These are phyloP conservation scores for Ceratocystis harringtonii DNA, from an alignment of 2,329 filamentous ascomycete species.

Conservation along the genomic window DNA sequence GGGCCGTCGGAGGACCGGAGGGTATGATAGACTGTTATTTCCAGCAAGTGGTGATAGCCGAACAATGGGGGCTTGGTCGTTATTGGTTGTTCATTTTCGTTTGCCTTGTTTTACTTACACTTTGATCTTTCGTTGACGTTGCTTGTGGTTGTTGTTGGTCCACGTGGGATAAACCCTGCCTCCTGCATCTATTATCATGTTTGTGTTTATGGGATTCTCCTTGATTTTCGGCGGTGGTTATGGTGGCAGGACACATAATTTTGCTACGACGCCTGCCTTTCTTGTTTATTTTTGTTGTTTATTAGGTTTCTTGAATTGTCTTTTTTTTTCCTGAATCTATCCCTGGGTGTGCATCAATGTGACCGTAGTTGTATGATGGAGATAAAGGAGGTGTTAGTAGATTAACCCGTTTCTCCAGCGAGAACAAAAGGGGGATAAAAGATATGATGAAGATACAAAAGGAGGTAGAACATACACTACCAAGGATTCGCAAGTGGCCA, in stretches of 20 bases:
- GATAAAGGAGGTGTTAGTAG: background rate
- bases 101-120: constrained; percentile 3
- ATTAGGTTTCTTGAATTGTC: background rate
- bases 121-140: constrained; percentile 2
- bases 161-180: background rate
- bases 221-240: background rate
- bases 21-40: constrained; percentile 2
- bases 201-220: constrained; percentile 9
- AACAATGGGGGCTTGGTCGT: background rate
- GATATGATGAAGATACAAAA: background rate
- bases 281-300: background rate
- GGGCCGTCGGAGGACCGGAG: background rate
- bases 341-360: background rate
- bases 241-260: background rate
- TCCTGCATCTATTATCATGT: constrained; percentile 9
- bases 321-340: background rate
- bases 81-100: background rate
- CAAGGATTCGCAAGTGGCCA: background rate
- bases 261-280: background rate
- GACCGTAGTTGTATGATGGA: background rate
- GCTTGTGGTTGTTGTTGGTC: background rate
- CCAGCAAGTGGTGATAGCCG: background rate
- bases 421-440: background rate
- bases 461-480: background rate
- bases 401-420: too few relatives aligned